Conservation (phyloP, 2,329 filamentous ascomycete species). For the Graphiopsis chlorocephala region DNA sequence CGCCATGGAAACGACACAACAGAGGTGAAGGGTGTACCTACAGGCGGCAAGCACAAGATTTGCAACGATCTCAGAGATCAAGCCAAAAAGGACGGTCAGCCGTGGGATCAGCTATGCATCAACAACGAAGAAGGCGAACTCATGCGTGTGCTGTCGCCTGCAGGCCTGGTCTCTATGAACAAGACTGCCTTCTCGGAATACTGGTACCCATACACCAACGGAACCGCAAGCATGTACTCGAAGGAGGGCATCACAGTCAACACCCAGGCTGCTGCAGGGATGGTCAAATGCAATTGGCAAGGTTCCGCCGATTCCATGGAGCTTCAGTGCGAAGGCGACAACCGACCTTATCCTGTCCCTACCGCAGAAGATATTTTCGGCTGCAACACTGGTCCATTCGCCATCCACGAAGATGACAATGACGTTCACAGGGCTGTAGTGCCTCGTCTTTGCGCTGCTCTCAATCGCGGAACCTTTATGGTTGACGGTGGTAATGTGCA, state of each 20-base stretch:
- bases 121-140: constrained; percentile 35
- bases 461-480: constrained; percentile 70
- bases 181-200: constrained; percentile 49
- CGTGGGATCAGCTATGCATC: constrained; percentile 60
- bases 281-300: constrained; percentile 46
- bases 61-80: constrained; percentile 54
- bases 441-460: constrained; percentile 68
- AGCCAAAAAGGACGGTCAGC: constrained; percentile 50
- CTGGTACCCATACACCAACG: constrained; percentile 50
- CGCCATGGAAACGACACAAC: constrained; percentile 59
- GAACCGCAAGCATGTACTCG: constrained; percentile 50
- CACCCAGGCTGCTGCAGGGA: constrained; percentile 60
- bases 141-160: constrained; percentile 45
- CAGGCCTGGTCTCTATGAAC: constrained; percentile 46
- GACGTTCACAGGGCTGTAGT: constrained; percentile 56
- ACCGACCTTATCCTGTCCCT: constrained; percentile 54
- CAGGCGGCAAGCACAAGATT: constrained; percentile 53
- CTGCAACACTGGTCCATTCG: constrained; percentile 63
- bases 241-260: constrained; percentile 55
- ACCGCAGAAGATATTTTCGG: constrained; percentile 63
- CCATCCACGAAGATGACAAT: constrained; percentile 39
- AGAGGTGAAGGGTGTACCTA: constrained; percentile 32
- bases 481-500: constrained; percentile 47
- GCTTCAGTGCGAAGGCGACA: constrained; percentile 40
- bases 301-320: constrained; percentile 39